Conservation (phyloP, 352 stramenopile genomes). For the Phytophthora capsici region DNA sequence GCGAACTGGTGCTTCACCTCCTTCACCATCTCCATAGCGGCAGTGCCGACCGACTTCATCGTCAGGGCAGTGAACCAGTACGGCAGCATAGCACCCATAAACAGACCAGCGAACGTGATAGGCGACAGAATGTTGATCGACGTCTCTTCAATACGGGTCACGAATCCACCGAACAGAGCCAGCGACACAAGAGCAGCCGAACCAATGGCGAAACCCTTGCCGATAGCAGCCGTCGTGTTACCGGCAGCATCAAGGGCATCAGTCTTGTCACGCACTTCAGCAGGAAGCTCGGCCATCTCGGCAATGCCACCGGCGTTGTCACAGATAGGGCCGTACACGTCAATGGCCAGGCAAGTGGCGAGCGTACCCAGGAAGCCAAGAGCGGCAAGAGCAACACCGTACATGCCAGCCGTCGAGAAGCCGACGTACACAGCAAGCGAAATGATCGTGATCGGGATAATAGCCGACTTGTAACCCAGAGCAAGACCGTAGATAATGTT, state of each 20-base stretch:
- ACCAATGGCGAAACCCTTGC: constrained; percentile 99
- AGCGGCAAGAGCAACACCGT: constrained; percentile 96
- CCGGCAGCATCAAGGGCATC: constrained; percentile 99
- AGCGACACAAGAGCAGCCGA: constrained; percentile 98
- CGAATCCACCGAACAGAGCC: constrained; percentile 98
- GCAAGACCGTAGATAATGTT: constrained; percentile 99
- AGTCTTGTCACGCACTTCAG: constrained; percentile 98
- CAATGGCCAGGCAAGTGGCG: constrained; percentile 98
- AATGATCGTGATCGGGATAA: constrained; percentile 98
- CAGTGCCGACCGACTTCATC: constrained; percentile 99
- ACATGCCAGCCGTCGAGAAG: constrained; percentile 98
- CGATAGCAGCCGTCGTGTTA: constrained; percentile 99
- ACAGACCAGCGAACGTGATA: constrained; percentile 98
- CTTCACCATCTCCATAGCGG: constrained; percentile 99
- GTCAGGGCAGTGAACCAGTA: constrained; percentile 99
- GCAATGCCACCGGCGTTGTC: constrained; percentile 99
- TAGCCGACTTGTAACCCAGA: constrained; percentile 99
- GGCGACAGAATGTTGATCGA: constrained; percentile 98
- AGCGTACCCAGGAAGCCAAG: constrained; percentile 99
- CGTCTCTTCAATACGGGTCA: constrained; percentile 95
- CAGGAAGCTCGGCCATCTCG: constrained; percentile 98
- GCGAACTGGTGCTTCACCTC: constrained; percentile 99
- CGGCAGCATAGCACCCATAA: constrained; percentile 99
- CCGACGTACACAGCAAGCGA: constrained; percentile 97
- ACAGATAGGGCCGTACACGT: constrained; percentile 99